Percentiles rank a stretch among this genome's conserved stretches.
phyloP scores from a whole-genome alignment of 2,329 filamentous ascomycete genomes.

The Sclerotinia trifoliorum region DNA sequence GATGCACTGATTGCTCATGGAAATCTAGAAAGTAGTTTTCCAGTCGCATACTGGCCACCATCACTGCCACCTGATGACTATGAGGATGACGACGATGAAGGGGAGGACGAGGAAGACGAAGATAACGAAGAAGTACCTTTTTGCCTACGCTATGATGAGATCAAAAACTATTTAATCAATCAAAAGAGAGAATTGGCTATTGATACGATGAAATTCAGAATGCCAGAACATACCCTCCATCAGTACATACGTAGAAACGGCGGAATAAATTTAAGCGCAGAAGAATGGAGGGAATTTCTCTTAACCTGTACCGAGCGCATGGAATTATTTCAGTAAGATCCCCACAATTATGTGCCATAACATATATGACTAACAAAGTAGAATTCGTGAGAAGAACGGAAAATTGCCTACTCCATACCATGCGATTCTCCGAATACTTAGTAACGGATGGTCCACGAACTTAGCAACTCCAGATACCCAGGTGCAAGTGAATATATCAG shows the following conservation, averaged over 20 bases:
- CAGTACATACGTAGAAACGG: slow-evolving; percentile 17
- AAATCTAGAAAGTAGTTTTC: background rate
- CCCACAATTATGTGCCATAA: too few relatives aligned
- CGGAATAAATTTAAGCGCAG: background rate
- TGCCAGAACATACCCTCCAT: slow-evolving; percentile 16
- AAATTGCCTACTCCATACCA: slow-evolving; percentile 13
- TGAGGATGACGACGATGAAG: background rate
- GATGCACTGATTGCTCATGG: slow-evolving; percentile 9
- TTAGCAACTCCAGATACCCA: too few relatives aligned
- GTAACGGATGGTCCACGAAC: background rate
- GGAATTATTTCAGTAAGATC: slow-evolving; percentile 11
- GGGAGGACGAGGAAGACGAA: background rate
- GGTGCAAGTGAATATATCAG: background rate
- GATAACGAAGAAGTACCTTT: background rate
- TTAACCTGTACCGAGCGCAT: background rate
- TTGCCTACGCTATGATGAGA: slow-evolving; percentile 14
- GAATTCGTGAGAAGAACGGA: slow-evolving; percentile 6
- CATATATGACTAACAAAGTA: background rate
- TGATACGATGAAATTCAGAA: slow-evolving; percentile 18
- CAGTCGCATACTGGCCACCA: background rate
- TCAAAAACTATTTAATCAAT: slow-evolving; percentile 1
- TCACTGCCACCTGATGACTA: background rate
- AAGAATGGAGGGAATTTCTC: slow-evolving; percentile 22
- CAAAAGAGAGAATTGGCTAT: slow-evolving; percentile 12
- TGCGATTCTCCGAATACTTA: background rate